A percentile compares a stretch with the other conserved stretches of the same genome.
Conservation (phyloP, 805 yeast species). For the Cyberlindnera japonica region DNA sequence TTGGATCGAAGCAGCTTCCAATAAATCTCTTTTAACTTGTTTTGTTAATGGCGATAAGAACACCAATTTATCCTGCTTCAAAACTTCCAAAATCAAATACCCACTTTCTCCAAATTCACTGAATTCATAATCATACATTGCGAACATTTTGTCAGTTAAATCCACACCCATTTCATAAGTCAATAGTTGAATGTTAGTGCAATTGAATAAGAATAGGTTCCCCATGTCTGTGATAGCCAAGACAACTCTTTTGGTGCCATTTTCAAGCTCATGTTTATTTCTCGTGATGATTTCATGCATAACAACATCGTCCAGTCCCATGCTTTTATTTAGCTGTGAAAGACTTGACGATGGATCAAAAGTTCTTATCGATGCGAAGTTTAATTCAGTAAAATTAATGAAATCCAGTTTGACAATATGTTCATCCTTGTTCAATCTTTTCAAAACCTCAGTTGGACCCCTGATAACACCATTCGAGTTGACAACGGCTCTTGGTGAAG, state of each 20-base stretch:
- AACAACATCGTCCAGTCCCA: slow-evolving; percentile 27
- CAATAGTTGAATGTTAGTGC: slow-evolving; percentile 15
- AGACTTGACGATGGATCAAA: slow-evolving; percentile 18
- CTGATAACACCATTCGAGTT: neutral
- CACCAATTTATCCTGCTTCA: slow-evolving; percentile 53
- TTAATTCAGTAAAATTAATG: slow-evolving; percentile 21
- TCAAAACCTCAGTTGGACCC: slow-evolving; percentile 8
- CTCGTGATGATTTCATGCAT: slow-evolving; percentile 32
- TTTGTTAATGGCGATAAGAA: slow-evolving; percentile 42
- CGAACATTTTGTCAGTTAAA: slow-evolving; percentile 50
- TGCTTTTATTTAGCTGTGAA: slow-evolving; percentile 2
- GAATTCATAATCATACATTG: slow-evolving; percentile 80
- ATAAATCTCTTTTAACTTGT: slow-evolving; percentile 18
- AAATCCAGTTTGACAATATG: slow-evolving; percentile 25
- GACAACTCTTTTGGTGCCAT: slow-evolving; percentile 26
- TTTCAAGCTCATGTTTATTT: slow-evolving; percentile 21
- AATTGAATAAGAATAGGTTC: slow-evolving; percentile 29
- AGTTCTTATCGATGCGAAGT: slow-evolving; percentile 13
- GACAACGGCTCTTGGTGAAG: slow-evolving; percentile 7
- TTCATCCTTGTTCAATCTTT: slow-evolving; percentile 17
- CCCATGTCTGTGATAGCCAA: slow-evolving; percentile 34
- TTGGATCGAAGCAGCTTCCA: slow-evolving; percentile 33
- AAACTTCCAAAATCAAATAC: slow-evolving; percentile 59
- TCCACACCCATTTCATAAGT: slow-evolving; percentile 34
- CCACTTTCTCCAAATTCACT: slow-evolving; percentile 57